Evolutionary conservation across 805 yeast species (phyloP).

Genomic region (Naumovozyma dairenensis): DNA sequence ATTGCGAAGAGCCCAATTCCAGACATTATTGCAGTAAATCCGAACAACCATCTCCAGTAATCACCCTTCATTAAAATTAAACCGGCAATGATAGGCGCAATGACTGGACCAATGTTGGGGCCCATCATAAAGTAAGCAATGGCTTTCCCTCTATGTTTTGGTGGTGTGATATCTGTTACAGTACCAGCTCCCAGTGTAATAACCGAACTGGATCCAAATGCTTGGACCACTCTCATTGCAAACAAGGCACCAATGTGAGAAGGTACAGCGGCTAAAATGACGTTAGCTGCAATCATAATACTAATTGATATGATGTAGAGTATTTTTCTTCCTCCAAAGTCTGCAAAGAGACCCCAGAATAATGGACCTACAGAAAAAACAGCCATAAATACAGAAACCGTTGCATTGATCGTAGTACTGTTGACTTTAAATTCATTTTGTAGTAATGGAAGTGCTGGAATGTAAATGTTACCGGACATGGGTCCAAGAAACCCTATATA

Average conservation of each 20-base stretch:
- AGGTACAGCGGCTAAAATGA: constrained; percentile 53
- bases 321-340: constrained; percentile 55
- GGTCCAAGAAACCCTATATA: constrained; percentile 48
- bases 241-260: constrained; percentile 62
- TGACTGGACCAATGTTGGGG: constrained; percentile 75
- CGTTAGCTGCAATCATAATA: constrained; percentile 50
- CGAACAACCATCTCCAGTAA: constrained; percentile 78
- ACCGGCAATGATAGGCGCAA: constrained; percentile 82
- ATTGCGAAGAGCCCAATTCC: constrained; percentile 45
- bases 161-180: constrained; percentile 62
- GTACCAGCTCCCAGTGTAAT: constrained; percentile 91
- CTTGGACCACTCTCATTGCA: constrained; percentile 59
- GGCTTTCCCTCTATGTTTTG: constrained; percentile 64
- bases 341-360: constrained; percentile 48
- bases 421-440: constrained; percentile 34
- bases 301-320: constrained; percentile 47
- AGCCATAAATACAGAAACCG: constrained; percentile 49
- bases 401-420: constrained; percentile 39
- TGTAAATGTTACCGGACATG: constrained; percentile 46
- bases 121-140: constrained; percentile 83
- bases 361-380: constrained; percentile 47
- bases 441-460: constrained; percentile 42
- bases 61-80: constrained; percentile 57
- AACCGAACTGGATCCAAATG: constrained; percentile 79
- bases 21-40: constrained; percentile 63